These are phyloP conservation scores for Rhododendron griersonianum DNA, from an alignment of 148 eudicot genomes.

Conservation along the genomic window DNA sequence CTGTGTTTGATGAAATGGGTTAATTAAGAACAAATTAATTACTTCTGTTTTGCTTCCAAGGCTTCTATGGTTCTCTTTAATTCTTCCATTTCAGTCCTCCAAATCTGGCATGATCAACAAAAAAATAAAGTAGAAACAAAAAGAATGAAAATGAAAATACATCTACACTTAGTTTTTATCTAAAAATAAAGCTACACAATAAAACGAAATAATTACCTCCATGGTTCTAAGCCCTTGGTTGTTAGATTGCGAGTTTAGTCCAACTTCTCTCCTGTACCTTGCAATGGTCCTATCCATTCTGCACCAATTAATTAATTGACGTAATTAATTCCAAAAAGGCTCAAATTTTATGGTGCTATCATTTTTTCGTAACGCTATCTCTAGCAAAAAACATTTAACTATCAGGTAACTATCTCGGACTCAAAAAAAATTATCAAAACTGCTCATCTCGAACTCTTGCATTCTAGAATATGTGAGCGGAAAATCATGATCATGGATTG, in stretches of 20 bases:
- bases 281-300: constrained; percentile 37
- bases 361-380: neutral
- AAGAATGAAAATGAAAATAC: neutral
- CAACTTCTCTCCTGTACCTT: constrained; percentile 30
- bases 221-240: constrained; percentile 24
- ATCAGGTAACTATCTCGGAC: no score
- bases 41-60: constrained; percentile 7
- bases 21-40: neutral
- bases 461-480: no score
- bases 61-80: constrained; percentile 4
- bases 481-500: no score
- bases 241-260: constrained; percentile 13
- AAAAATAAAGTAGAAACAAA: neutral
- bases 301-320: constrained; percentile 2
- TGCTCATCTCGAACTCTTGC: no score
- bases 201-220: constrained; percentile 19
- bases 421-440: no score
- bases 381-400: no score
- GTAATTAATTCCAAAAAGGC: neutral
- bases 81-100: constrained; percentile 11
- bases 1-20: neutral
- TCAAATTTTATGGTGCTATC: neutral
- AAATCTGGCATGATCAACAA: neutral
- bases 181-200: no score
- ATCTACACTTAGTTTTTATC: neutral